Evolutionary conservation across 257 asterid species (phyloP).

Genomic region (Forsythia viridissima): DNA sequence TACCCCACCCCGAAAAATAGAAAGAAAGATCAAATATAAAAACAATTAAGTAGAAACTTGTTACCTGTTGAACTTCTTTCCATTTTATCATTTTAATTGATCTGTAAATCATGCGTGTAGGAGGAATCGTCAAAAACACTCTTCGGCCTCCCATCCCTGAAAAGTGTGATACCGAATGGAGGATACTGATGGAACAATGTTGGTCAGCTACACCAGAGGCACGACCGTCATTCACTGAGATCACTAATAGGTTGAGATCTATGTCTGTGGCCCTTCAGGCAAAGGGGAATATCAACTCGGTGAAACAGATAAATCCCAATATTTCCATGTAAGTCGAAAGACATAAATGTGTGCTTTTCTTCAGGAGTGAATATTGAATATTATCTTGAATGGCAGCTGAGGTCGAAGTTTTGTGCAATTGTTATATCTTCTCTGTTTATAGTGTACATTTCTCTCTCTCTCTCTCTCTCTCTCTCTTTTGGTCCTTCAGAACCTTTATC

Average conservation of each 20-base stretch:
- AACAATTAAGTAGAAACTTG: too few relatives aligned
- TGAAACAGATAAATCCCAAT: constrained; percentile 32
- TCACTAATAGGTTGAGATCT: constrained; percentile 54
- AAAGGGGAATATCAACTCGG: constrained; percentile 24
- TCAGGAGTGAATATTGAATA: constrained; percentile 22
- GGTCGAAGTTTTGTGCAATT: constrained; percentile 35
- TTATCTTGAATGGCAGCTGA: constrained; percentile 20
- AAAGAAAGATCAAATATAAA: too few relatives aligned
- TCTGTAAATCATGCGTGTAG: constrained; percentile 31
- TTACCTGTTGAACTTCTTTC: not conserved
- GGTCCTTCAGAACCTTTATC: not conserved
- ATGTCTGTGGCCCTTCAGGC: constrained; percentile 48
- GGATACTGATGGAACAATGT: constrained; percentile 69
- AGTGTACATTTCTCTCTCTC: not conserved
- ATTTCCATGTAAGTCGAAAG: constrained; percentile 32
- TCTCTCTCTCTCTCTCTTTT: not conserved
- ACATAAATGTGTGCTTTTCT: not conserved
- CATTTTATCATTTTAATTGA: constrained; percentile 4
- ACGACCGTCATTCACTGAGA: constrained; percentile 78
- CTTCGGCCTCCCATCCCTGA: constrained; percentile 74
- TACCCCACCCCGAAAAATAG: too few relatives aligned
- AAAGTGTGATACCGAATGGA: constrained; percentile 67
- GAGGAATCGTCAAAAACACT: constrained; percentile 69
- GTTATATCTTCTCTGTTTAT: constrained; percentile 26
- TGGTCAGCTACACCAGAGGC: constrained; percentile 59